phyloP scores from a whole-genome alignment of 73 alveolate genomes.

The Symbiodinium pilosum region DNA sequence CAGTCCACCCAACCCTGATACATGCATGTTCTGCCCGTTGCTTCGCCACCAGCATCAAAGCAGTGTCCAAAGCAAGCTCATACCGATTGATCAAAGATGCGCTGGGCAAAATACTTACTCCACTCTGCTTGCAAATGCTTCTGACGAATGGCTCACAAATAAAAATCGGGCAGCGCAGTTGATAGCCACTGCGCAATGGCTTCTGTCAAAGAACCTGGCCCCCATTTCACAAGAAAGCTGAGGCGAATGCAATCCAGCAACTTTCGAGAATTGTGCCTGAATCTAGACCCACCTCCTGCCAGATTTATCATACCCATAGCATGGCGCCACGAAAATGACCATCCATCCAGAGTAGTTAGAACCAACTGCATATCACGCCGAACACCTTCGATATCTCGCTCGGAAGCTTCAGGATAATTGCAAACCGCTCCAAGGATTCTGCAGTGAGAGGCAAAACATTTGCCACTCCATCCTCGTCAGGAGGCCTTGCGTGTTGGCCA shows the following conservation, averaged over 20 bases:
- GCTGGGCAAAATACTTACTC: background rate
- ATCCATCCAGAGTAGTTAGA: background rate
- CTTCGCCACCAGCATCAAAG: background rate
- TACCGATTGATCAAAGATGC: background rate
- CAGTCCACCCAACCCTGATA: background rate
- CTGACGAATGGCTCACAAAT: background rate
- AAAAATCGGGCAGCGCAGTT: background rate
- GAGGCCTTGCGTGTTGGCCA: background rate
- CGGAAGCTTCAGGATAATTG: background rate
- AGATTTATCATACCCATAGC: background rate
- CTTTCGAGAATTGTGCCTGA: background rate
- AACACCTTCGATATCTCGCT: background rate
- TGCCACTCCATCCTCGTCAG: background rate
- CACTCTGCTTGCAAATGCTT: background rate
- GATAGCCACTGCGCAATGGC: background rate
- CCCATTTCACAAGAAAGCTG: background rate
- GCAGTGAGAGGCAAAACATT: background rate
- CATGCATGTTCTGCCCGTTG: background rate
- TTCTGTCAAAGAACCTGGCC: background rate
- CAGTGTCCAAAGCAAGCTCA: background rate
- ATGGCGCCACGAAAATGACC: background rate
- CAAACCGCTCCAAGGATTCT: background rate
- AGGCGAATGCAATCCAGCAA: background rate
- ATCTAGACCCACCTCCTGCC: background rate
- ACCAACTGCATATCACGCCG: background rate